phyloP scores from a whole-genome alignment of 257 asterid species.

The Solanum habrochaites region DNA sequence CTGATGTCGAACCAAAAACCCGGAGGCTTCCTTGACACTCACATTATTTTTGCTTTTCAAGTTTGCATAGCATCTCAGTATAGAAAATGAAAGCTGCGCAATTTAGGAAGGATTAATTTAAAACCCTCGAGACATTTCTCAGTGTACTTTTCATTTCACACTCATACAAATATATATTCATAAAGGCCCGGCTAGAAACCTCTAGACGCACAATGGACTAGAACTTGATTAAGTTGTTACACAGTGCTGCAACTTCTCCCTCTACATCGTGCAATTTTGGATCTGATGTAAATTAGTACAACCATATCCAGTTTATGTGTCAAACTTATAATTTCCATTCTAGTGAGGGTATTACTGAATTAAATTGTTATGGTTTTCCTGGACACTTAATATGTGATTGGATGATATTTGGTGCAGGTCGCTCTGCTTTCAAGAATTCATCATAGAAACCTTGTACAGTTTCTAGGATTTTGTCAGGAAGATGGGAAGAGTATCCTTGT shows the following conservation, averaged over 20 bases:
- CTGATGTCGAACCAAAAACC: background rate
- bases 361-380: background rate
- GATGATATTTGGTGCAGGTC: constrained; percentile 39
- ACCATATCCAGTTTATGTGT: background rate
- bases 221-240: background rate
- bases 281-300: background rate
- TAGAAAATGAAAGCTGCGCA: background rate
- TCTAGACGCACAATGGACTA: background rate
- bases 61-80: background rate
- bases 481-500: constrained; percentile 81
- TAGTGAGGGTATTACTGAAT: background rate
- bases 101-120: background rate
- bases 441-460: constrained; percentile 92
- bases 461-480: constrained; percentile 96
- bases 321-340: background rate
- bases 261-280: background rate
- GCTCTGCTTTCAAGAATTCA: constrained; percentile 98
- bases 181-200: background rate
- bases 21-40: background rate
- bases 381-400: background rate
- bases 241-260: background rate
- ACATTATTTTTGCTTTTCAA: background rate
- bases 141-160: background rate
- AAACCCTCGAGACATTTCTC: background rate
- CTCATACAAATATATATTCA: background rate